Percentiles rank a stretch among this genome's conserved stretches.
phyloP scores from a whole-genome alignment of 225 moss, liverwort and hornwort species.

The Pseudoscleropodium purum region DNA sequence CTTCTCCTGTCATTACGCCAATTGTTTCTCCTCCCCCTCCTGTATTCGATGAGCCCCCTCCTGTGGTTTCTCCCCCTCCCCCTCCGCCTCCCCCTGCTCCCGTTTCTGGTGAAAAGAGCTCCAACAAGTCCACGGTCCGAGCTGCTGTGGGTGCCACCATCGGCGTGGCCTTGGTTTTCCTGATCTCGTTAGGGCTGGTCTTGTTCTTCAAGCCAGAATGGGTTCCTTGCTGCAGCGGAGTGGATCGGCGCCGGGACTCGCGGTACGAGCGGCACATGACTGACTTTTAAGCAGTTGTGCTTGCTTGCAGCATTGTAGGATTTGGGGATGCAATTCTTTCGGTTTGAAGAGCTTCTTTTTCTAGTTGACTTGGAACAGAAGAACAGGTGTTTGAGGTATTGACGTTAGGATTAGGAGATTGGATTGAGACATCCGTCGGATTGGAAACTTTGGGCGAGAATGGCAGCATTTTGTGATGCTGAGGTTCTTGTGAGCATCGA shows the following conservation, averaged over 20 bases:
- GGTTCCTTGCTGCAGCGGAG: constrained; percentile 36
- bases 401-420: neutral
- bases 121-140: constrained; percentile 23
- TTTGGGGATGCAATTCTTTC: neutral
- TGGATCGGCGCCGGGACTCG: constrained; percentile 11
- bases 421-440: neutral
- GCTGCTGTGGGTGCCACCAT: constrained; percentile 28
- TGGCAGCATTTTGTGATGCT: constrained; percentile 19
- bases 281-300: constrained; percentile 11
- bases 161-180: constrained; percentile 8
- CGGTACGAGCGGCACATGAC: constrained; percentile 28
- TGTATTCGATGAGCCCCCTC: neutral
- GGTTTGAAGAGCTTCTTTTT: neutral
- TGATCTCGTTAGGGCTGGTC: constrained; percentile 12
- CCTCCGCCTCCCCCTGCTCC: constrained; percentile 1
- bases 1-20: neutral
- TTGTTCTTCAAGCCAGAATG: constrained; percentile 37
- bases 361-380: no score
- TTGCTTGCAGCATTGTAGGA: neutral
- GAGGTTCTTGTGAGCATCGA: constrained; percentile 6
- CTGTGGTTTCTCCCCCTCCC: neutral
- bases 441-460: neutral
- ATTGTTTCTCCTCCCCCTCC: neutral
- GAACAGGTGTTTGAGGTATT: neutral
- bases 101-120: neutral